Conservation (phyloP, 2,329 filamentous ascomycete genomes). For the Cercospora sp. region DNA sequence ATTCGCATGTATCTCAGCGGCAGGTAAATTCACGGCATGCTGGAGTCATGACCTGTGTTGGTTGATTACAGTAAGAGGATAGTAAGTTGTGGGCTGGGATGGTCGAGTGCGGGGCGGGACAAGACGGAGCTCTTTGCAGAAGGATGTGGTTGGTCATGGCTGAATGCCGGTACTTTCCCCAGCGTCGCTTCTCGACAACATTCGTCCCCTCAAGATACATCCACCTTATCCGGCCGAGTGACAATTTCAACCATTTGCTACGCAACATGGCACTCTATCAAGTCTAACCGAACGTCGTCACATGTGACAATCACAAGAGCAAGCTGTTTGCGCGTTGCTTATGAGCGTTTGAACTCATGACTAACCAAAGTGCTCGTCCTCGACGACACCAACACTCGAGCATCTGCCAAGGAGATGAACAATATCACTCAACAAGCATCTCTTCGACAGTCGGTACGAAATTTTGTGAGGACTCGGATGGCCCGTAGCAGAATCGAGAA, state of each 20-base stretch:
- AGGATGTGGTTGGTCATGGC: neutral
- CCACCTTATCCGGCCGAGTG: neutral
- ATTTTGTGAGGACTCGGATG: neutral
- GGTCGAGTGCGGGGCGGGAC: neutral
- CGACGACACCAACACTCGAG: neutral
- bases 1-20: neutral
- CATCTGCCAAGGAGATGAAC: neutral
- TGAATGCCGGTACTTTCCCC: neutral
- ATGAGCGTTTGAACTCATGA: neutral
- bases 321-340: neutral
- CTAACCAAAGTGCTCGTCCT: neutral
- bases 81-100: neutral
- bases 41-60: neutral
- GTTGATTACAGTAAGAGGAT: neutral
- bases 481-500: neutral
- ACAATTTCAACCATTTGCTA: neutral
- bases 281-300: neutral
- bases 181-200: neutral
- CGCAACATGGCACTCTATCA: neutral
- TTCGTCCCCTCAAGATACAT: neutral
- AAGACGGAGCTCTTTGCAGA: neutral
- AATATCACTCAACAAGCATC: neutral
- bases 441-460: neutral
- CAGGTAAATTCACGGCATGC: neutral
- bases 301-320: neutral